A percentile compares a stretch with the other conserved stretches of the same genome.
phyloP scores from a whole-genome alignment of 1,284 basidiomycete genomes.

The Cryptococcus hybrid region DNA sequence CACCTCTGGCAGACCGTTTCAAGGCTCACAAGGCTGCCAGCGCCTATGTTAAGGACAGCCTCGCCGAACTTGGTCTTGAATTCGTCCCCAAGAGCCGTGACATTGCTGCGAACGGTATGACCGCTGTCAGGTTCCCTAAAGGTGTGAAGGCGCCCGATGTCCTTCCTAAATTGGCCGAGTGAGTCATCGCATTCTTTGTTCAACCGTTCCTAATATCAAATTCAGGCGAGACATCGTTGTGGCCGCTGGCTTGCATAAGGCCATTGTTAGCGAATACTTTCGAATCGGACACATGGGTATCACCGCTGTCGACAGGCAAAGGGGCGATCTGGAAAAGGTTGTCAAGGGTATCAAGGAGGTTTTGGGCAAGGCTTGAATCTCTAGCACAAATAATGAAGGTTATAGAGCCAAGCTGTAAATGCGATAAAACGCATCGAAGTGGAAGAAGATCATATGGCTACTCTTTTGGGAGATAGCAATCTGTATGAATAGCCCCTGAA shows the following conservation, averaged over 20 bases:
- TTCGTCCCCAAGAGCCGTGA: constrained; percentile 62
- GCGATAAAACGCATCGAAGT: too few relatives aligned
- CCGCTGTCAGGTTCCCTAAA: constrained; percentile 74
- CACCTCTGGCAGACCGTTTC: constrained; percentile 75
- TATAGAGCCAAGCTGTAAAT: too few relatives aligned
- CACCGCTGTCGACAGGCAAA: constrained; percentile 65
- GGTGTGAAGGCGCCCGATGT: constrained; percentile 71
- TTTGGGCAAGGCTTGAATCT: constrained; percentile 20
- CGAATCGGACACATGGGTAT: constrained; percentile 78
- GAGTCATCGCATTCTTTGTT: constrained; percentile 5
- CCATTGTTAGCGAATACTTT: constrained; percentile 69
- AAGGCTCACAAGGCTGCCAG: constrained; percentile 71
- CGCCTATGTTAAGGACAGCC: constrained; percentile 68
- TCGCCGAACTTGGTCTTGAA: constrained; percentile 68
- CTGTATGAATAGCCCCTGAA: too few relatives aligned
- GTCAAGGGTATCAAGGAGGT: constrained; percentile 64
- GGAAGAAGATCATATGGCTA: too few relatives aligned
- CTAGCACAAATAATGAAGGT: too few relatives aligned
- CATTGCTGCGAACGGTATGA: constrained; percentile 89
- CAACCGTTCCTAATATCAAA: background rate
- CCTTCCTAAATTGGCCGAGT: constrained; percentile 57
- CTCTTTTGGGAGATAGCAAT: too few relatives aligned
- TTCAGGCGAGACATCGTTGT: constrained; percentile 67
- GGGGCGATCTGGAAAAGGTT: constrained; percentile 76
- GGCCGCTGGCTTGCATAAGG: constrained; percentile 85